These are phyloP conservation scores for Verticillium albo-atrum DNA, from an alignment of 2,329 filamentous ascomycete species.

Conservation along the genomic window DNA sequence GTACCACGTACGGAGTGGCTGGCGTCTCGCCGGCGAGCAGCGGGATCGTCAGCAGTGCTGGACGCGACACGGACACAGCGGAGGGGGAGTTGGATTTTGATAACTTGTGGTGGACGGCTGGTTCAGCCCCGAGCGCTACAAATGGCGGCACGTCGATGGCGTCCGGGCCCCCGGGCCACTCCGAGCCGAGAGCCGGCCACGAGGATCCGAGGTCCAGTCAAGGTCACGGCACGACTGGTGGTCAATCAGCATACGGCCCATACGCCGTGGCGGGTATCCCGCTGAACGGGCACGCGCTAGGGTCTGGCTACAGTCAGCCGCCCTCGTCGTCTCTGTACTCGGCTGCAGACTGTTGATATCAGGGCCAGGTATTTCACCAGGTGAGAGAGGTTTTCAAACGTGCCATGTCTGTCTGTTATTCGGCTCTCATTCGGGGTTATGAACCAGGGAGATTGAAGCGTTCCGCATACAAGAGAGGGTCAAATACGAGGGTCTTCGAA, in stretches of 20 bases:
- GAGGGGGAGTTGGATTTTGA: slow-evolving; percentile 33
- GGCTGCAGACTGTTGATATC: neutral
- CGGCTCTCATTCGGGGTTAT: too few species aligned
- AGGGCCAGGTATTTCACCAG: neutral
- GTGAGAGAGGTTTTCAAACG: neutral
- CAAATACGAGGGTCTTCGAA: too few species aligned
- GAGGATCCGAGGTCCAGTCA: neutral
- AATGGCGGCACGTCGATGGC: neutral
- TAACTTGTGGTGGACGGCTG: slow-evolving; percentile 21
- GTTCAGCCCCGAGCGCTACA: neutral
- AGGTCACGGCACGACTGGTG: neutral
- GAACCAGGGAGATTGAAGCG: too few species aligned
- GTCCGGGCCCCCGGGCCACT: neutral
- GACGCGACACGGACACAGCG: slow-evolving; percentile 13
- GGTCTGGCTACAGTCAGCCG: neutral
- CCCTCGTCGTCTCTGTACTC: neutral
- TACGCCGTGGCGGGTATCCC: neutral
- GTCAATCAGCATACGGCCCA: neutral
- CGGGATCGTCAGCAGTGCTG: slow-evolving; percentile 8
- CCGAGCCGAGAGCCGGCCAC: neutral
- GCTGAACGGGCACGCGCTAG: neutral
- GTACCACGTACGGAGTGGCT: neutral
- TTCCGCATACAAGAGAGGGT: too few species aligned
- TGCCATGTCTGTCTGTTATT: too few species aligned
- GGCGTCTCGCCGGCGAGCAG: slow-evolving; percentile 11